Percentiles rank a stretch among this genome's conserved stretches.
phyloP scores from a whole-genome alignment of 192 early-diverging fungal genomes.

The Geranomyces variabilis region DNA sequence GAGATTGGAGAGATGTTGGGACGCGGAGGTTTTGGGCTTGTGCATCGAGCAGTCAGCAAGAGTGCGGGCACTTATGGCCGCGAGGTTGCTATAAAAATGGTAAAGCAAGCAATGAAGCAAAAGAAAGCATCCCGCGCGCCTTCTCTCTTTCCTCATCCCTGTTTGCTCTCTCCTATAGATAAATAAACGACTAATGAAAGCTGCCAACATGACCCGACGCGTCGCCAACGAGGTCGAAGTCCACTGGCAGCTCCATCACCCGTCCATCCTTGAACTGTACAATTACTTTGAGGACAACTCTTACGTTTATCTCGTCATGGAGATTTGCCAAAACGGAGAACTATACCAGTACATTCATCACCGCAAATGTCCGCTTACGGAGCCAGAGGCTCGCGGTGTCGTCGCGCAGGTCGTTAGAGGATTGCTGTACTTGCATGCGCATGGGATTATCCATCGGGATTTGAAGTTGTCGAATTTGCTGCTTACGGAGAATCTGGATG shows the following conservation, averaged over 20 bases:
- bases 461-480: conserved; percentile 77
- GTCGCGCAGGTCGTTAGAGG: conserved; percentile 63
- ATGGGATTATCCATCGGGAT: conserved; percentile 74
- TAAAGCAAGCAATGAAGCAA: conserved; percentile 18
- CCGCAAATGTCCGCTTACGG: conserved; percentile 48
- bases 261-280: conserved; percentile 56
- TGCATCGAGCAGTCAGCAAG: conserved; percentile 48
- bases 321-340: conserved; percentile 63
- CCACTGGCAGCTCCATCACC: conserved; percentile 65
- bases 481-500: conserved; percentile 52
- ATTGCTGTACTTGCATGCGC: conserved; percentile 63
- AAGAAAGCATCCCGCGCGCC: neutral
- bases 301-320: conserved; percentile 76
- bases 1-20: conserved; percentile 50
- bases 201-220: conserved; percentile 47
- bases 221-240: conserved; percentile 69
- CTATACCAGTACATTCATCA: conserved; percentile 53
- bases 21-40: conserved; percentile 54
- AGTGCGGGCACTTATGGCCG: conserved; percentile 26
- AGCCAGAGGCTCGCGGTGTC: conserved; percentile 60
- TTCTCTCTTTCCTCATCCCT: neutral
- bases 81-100: conserved; percentile 59
- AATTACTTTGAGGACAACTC: conserved; percentile 72
- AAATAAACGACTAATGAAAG: conserved; percentile 49
- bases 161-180: conserved; percentile 43